Conservation (phyloP, 495 filamentous ascomycete species). For the Penicillium paxilli region DNA sequence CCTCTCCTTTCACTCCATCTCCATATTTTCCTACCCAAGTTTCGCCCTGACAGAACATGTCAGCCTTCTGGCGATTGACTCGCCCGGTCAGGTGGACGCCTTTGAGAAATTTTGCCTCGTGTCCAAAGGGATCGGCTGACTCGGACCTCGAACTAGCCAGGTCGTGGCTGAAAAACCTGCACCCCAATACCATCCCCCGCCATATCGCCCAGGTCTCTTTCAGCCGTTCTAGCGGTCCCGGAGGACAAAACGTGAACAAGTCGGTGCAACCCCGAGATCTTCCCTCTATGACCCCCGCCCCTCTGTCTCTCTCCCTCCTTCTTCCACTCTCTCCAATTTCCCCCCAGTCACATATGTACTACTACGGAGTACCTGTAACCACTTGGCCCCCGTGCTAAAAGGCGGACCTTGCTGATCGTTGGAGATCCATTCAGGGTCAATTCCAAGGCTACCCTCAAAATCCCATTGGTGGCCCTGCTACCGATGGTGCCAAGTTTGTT, state of each 20-base stretch:
- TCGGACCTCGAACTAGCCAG: constrained; percentile 69
- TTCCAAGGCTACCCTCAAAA: constrained; percentile 81
- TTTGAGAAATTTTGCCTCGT: constrained; percentile 14
- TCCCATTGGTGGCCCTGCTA: constrained; percentile 57
- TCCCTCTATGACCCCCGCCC: too few relatives aligned
- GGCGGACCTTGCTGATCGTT: not conserved
- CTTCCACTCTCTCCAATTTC: not conserved
- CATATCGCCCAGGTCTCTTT: constrained; percentile 66
- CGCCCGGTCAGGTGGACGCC: not conserved
- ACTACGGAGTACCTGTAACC: not conserved
- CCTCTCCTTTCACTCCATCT: not conserved
- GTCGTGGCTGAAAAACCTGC: constrained; percentile 71
- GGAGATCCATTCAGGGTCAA: constrained; percentile 65
- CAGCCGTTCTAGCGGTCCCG: constrained; percentile 86
- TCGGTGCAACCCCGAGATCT: constrained; percentile 47
- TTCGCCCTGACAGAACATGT: not conserved
- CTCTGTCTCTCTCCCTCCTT: not conserved
- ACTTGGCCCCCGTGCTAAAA: not conserved
- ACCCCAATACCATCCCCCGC: constrained; percentile 61
- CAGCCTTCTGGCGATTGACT: not conserved
- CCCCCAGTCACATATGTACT: too few relatives aligned
- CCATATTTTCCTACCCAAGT: not conserved
- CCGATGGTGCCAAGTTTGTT: constrained; percentile 67
- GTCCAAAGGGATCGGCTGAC: constrained; percentile 31
- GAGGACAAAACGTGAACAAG: constrained; percentile 98